A percentile compares a stretch with the other conserved stretches of the same genome.
phyloP scores from a whole-genome alignment of 1,284 basidiomycete genomes.

The Porogramme epimiltina region DNA sequence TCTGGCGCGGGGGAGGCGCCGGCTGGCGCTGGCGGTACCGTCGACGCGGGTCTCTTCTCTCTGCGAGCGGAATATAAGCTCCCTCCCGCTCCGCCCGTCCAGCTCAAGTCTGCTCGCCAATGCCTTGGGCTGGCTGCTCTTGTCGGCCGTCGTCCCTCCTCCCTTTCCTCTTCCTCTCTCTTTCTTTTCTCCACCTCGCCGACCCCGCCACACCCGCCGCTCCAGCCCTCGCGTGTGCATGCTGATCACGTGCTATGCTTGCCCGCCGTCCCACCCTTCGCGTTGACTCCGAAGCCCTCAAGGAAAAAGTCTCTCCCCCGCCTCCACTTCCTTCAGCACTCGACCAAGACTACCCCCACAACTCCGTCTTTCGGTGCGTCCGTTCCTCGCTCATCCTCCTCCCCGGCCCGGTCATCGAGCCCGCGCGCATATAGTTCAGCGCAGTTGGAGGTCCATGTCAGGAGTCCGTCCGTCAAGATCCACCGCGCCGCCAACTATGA shows the following conservation, averaged over 20 bases:
- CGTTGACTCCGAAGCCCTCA: slow-evolving; percentile 14
- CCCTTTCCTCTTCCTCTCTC: slow-evolving; percentile 9
- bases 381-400: background rate
- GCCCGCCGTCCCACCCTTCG: slow-evolving; percentile 17
- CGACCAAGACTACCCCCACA: slow-evolving; percentile 27
- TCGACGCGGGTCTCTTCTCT: slow-evolving; percentile 13
- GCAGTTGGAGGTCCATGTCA: slow-evolving; percentile 59
- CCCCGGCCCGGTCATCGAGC: background rate
- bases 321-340: background rate
- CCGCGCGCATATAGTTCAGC: slow-evolving; percentile 41
- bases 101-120: slow-evolving; percentile 13
- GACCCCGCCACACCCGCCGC: too few species aligned
- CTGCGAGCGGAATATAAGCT: slow-evolving; percentile 20
- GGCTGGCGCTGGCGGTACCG: too few species aligned
- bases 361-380: slow-evolving; percentile 35
- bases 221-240: too few species aligned
- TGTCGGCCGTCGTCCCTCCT: slow-evolving; percentile 15
- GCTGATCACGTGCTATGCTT: slow-evolving; percentile 12
- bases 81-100: background rate
- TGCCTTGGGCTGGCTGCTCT: slow-evolving; percentile 11
- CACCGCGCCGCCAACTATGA: slow-evolving; percentile 38
- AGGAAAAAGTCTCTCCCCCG: slow-evolving; percentile 6
- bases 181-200: too few species aligned
- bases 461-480: slow-evolving; percentile 58
- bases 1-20: too few species aligned